These are phyloP conservation scores for Lodderomyces jiufengensis DNA, from an alignment of 1,139 yeast species.

Conservation along the genomic window DNA sequence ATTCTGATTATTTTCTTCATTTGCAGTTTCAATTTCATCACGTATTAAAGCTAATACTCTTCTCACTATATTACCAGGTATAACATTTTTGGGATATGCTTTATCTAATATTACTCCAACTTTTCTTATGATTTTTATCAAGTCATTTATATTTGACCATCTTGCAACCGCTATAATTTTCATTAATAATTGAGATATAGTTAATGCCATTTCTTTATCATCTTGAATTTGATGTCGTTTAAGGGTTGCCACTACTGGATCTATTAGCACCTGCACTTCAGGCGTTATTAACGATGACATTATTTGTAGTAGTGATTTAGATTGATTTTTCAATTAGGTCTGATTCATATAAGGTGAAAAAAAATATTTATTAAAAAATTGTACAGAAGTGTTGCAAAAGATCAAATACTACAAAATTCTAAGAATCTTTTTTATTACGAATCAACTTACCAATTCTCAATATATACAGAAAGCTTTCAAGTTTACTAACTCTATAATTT, in stretches of 20 bases:
- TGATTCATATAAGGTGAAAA: no score
- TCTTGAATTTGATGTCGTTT: slow-evolving; percentile 74
- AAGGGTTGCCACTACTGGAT: slow-evolving; percentile 43
- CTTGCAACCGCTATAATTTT: slow-evolving; percentile 87
- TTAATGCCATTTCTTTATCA: slow-evolving; percentile 76
- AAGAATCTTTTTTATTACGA: no score
- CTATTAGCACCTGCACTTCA: slow-evolving; percentile 36
- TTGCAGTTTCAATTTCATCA: slow-evolving; percentile 72
- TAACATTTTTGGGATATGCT: slow-evolving; percentile 76
- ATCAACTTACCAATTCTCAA: no score
- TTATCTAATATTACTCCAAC: slow-evolving; percentile 57
- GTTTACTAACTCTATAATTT: slow-evolving; percentile 50
- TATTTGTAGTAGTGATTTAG: no score
- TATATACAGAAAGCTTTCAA: neutral
- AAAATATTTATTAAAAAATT: no score
- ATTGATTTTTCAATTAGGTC: no score
- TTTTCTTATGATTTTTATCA: slow-evolving; percentile 64
- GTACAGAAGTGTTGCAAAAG: no score
- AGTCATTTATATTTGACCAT: slow-evolving; percentile 69
- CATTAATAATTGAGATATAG: slow-evolving; percentile 81
- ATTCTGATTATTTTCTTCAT: slow-evolving; percentile 12
- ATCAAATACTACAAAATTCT: no score
- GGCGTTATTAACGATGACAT: slow-evolving; percentile 21
- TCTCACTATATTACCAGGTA: slow-evolving; percentile 88
- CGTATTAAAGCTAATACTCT: slow-evolving; percentile 84